These are phyloP conservation scores for Parastagonospora nodorum DNA, from an alignment of 2,329 filamentous ascomycete genomes.

Conservation along the genomic window DNA sequence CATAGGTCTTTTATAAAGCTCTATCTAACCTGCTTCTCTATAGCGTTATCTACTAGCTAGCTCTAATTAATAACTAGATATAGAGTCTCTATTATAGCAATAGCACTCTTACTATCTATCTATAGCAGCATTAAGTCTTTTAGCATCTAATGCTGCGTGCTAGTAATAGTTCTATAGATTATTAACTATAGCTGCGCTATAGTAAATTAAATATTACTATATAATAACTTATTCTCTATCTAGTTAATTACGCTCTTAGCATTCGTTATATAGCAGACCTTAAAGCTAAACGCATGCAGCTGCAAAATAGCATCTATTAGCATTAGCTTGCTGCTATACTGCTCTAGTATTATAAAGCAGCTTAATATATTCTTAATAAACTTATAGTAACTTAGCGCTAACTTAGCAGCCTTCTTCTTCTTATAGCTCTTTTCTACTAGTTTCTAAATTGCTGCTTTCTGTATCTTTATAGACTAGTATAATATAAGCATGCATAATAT, in stretches of 20 bases:
- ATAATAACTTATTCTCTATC: constrained; percentile 10
- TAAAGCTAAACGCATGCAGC: constrained; percentile 7
- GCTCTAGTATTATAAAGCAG: constrained; percentile 4
- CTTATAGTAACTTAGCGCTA: constrained; percentile 2
- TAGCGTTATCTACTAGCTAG: constrained; percentile 9
- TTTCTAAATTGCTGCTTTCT: not conserved
- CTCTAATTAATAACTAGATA: constrained; percentile 12
- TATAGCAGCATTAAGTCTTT: constrained; percentile 13
- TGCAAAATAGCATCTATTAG: constrained; percentile 4
- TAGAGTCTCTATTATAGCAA: not conserved
- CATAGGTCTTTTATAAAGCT: no score
- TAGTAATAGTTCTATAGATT: constrained; percentile 13
- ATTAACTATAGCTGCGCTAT: constrained; percentile 16
- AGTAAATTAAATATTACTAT: constrained; percentile 12
- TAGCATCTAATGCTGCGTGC: constrained; percentile 2
- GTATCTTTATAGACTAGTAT: not conserved
- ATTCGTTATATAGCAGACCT: constrained; percentile 7
- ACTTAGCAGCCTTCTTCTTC: not conserved
- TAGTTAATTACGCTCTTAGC: constrained; percentile 5
- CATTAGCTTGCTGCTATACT: not conserved
- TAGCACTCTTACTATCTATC: not conserved
- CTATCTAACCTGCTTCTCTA: constrained; percentile 6
- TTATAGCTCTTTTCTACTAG: not conserved
- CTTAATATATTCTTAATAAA: constrained; percentile 3
- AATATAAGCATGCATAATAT: constrained; percentile 8